Evolutionary conservation across 306 rosid genomes (phyloP).

Genomic region (Dicorynia guianensis): DNA sequence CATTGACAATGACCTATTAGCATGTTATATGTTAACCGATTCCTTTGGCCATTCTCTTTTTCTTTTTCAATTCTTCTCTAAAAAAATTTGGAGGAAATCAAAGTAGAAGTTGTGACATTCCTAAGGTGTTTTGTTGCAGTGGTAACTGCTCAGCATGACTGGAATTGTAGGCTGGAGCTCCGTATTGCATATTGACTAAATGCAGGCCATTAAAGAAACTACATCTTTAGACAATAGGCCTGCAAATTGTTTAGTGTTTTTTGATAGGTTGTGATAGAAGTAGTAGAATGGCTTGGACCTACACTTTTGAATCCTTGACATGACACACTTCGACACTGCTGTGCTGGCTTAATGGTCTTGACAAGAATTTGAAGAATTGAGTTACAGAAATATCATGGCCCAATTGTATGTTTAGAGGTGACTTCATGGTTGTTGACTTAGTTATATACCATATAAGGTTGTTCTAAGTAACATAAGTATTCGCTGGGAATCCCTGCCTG

Average conservation of each 20-base stretch:
- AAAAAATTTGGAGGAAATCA: too few relatives aligned
- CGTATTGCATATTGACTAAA: not conserved
- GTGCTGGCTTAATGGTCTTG: constrained; percentile 3
- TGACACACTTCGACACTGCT: not conserved
- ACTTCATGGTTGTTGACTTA: not conserved
- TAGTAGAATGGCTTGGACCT: not conserved
- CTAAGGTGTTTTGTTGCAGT: not conserved
- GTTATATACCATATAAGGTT: not conserved
- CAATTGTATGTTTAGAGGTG: not conserved
- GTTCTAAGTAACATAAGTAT: not conserved
- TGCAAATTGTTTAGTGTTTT: constrained; percentile 1
- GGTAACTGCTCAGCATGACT: constrained; percentile 13
- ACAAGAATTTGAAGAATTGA: not conserved
- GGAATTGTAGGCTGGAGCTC: constrained; percentile 20
- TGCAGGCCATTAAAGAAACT: not conserved
- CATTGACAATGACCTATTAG: not conserved
- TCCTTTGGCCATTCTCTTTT: too few relatives aligned
- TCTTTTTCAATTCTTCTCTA: too few relatives aligned
- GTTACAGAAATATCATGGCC: not conserved
- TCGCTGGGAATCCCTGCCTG: not conserved
- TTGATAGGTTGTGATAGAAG: constrained; percentile 18
- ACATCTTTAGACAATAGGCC: too few relatives aligned
- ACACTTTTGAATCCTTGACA: not conserved
- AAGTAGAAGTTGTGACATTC: too few relatives aligned
- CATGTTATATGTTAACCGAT: too few relatives aligned